These are phyloP conservation scores for Zasmidium angulare DNA, from an alignment of 2,329 filamentous ascomycete genomes.

Conservation along the genomic window DNA sequence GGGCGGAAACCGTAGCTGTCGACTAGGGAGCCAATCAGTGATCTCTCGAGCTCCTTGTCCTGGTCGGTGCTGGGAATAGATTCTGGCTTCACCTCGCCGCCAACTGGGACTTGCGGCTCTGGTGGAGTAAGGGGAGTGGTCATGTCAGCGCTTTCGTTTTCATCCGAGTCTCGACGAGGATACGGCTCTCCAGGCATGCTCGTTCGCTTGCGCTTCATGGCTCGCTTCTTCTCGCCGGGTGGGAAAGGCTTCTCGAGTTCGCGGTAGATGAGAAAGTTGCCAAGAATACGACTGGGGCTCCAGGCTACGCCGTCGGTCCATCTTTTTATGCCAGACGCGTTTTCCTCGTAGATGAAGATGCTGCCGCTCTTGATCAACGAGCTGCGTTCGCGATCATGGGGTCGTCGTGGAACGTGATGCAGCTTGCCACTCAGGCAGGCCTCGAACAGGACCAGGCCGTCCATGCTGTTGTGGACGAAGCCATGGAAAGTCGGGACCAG, in stretches of 20 bases:
- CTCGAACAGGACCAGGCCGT: slow-evolving; percentile 79
- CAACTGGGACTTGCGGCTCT: slow-evolving; percentile 26
- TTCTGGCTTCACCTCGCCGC: slow-evolving; percentile 30
- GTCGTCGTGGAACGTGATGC: slow-evolving; percentile 75
- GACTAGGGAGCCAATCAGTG: slow-evolving; percentile 77
- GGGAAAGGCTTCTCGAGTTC: slow-evolving; percentile 77
- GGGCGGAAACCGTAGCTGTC: slow-evolving; percentile 87
- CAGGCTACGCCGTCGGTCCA: slow-evolving; percentile 92
- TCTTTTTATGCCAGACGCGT: slow-evolving; percentile 84
- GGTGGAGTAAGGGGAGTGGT: slow-evolving; percentile 36
- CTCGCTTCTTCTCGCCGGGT: slow-evolving; percentile 81
- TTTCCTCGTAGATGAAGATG: slow-evolving; percentile 90
- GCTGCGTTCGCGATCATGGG: slow-evolving; percentile 78
- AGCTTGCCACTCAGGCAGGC: slow-evolving; percentile 70
- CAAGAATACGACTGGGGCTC: slow-evolving; percentile 83
- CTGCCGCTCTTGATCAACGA: slow-evolving; percentile 79
- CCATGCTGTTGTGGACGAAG: slow-evolving; percentile 47
- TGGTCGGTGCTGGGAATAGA: slow-evolving; percentile 32
- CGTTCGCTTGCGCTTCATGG: slow-evolving; percentile 66
- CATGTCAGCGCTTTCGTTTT: slow-evolving; percentile 29
- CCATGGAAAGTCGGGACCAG: slow-evolving; percentile 41
- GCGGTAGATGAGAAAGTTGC: slow-evolving; percentile 82
- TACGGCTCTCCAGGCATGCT: slow-evolving; percentile 56
- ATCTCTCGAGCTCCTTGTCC: slow-evolving; percentile 54
- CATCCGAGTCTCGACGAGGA: slow-evolving; percentile 39